Evolutionary conservation across 768 basidiomycete species (phyloP).

Genomic region (Auricularia auricula-judae): DNA sequence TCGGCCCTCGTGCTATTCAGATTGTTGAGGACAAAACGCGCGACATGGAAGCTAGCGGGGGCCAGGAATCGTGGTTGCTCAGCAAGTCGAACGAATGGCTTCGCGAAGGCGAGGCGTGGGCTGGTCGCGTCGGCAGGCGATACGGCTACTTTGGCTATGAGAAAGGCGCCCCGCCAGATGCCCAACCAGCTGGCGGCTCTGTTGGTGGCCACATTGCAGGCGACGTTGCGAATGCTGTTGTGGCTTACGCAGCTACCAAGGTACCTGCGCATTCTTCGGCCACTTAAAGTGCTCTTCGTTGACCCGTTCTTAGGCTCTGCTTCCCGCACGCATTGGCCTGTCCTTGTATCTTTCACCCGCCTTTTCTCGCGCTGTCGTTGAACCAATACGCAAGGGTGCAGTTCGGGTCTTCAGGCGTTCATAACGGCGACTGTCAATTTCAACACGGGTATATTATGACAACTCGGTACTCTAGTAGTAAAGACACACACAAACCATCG

Average conservation of each 20-base stretch:
- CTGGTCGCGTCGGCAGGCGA: conserved; percentile 54
- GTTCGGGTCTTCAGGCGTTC: conserved; percentile 1
- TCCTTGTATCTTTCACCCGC: conserved; percentile 65
- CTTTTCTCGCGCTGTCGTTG: conserved; percentile 56
- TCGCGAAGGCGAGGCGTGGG: conserved; percentile 64
- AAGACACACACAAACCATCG: too few relatives aligned
- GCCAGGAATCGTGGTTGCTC: conserved; percentile 27
- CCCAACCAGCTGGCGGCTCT: conserved; percentile 12
- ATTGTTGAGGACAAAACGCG: conserved; percentile 17
- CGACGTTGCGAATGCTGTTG: conserved; percentile 71
- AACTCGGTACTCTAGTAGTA: too few relatives aligned
- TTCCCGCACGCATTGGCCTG: conserved; percentile 61
- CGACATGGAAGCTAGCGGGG: neutral
- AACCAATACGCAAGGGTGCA: conserved; percentile 36
- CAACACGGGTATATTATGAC: too few relatives aligned
- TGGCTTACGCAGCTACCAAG: conserved; percentile 76
- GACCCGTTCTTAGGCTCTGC: conserved; percentile 39
- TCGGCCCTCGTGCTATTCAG: conserved; percentile 56
- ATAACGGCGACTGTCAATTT: neutral
- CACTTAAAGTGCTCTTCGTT: neutral
- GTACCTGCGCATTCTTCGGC: conserved; percentile 14
- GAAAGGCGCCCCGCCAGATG: conserved; percentile 26
- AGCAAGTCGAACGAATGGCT: conserved; percentile 46
- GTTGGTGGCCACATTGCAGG: conserved; percentile 41
- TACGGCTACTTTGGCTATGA: conserved; percentile 77